A percentile compares a stretch with the other conserved stretches of the same genome.
Conservation (phyloP, 495 filamentous ascomycete genomes). For the Penicillium alfredii region DNA sequence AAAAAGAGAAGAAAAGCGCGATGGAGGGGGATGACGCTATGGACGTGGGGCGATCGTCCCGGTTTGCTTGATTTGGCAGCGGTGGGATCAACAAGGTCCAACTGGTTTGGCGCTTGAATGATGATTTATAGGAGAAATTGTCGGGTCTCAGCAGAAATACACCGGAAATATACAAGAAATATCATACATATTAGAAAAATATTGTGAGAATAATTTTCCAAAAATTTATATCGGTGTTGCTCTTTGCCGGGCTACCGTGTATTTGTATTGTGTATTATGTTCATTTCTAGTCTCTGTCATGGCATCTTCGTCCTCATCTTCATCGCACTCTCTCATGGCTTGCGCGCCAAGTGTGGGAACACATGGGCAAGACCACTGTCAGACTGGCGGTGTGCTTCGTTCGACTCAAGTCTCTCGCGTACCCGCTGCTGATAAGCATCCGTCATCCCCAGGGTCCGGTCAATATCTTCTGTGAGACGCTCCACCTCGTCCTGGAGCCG, state of each 20-base stretch:
- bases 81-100: slow-evolving; percentile 12
- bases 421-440: slow-evolving; percentile 41
- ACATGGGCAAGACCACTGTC: slow-evolving; percentile 33
- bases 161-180: too few relatives aligned
- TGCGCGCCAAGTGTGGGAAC: slow-evolving; percentile 38
- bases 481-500: slow-evolving; percentile 48
- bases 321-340: slow-evolving; percentile 13
- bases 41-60: slow-evolving; percentile 24
- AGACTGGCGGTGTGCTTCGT: slow-evolving; percentile 5
- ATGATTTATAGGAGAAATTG: too few relatives aligned
- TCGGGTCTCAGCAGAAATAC: too few relatives aligned
- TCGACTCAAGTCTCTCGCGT: slow-evolving; percentile 27
- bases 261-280: too few relatives aligned
- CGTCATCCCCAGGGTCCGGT: slow-evolving; percentile 43
- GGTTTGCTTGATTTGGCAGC: slow-evolving; percentile 23
- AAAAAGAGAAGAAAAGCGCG: slow-evolving; percentile 3
- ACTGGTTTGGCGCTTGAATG: too few relatives aligned
- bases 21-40: slow-evolving; percentile 18
- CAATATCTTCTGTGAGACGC: slow-evolving; percentile 48
- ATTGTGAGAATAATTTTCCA: too few relatives aligned
- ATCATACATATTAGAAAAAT: too few relatives aligned
- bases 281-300: too few relatives aligned
- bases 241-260: too few relatives aligned
- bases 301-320: not conserved
- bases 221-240: too few relatives aligned